phyloP scores from a whole-genome alignment of 2,329 filamentous ascomycete genomes.

The Zymoseptoria ardabiliae region DNA sequence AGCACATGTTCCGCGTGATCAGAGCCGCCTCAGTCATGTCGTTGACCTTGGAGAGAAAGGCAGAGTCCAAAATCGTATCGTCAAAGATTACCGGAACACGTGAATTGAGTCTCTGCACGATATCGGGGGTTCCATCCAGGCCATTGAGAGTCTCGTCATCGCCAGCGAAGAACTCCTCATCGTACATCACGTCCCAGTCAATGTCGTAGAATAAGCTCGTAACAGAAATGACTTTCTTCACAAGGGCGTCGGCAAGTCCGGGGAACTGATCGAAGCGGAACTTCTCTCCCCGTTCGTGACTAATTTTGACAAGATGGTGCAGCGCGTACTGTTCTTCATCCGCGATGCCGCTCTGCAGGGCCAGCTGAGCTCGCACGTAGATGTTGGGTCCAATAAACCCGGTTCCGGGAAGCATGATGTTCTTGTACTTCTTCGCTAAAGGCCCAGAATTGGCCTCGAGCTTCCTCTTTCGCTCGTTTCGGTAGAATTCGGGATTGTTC shows the following conservation, averaged over 20 bases:
- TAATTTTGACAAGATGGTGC: conserved; percentile 91
- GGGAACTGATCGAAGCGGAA: conserved; percentile 92
- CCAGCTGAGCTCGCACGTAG: conserved; percentile 78
- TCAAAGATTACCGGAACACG: conserved; percentile 54
- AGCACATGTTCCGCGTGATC: conserved; percentile 93
- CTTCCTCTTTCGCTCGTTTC: conserved; percentile 47
- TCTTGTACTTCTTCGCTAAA: conserved; percentile 39
- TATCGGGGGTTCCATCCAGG: conserved; percentile 59
- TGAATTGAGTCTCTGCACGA: conserved; percentile 63
- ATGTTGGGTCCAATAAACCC: conserved; percentile 70
- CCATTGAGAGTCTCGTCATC: conserved; percentile 56
- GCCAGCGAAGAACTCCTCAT: conserved; percentile 45
- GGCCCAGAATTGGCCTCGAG: conserved; percentile 32
- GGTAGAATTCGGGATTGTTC: conserved; percentile 64
- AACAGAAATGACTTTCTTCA: conserved; percentile 75
- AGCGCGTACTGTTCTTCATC: conserved; percentile 87
- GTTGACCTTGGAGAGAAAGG: conserved; percentile 63
- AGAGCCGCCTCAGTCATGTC: conserved; percentile 79
- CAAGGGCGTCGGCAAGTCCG: conserved; percentile 76
- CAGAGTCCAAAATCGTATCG: conserved; percentile 62
- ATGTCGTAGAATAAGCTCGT: conserved; percentile 74
- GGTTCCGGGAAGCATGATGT: conserved; percentile 58
- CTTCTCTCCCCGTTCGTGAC: conserved; percentile 87
- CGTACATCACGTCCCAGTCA: conserved; percentile 70
- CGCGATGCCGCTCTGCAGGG: conserved; percentile 69